Base-by-base conservation (phyloP, 495 filamentous ascomycete species). In the Penicillium ochrochloron region DNA sequence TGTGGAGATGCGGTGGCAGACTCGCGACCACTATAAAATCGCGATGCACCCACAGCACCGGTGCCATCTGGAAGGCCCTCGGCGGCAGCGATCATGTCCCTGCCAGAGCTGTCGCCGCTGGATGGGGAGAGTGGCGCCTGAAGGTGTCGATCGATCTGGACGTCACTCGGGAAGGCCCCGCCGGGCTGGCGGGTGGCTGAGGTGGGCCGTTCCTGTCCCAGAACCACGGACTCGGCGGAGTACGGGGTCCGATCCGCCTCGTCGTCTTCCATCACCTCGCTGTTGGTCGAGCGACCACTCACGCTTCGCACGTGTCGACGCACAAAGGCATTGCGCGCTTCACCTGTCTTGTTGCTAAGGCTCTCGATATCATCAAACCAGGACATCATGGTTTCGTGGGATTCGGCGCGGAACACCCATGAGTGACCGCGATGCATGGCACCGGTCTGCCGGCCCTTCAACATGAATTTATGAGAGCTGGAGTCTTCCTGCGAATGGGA, bases 391-490 rank as follows among this genome's bases (percentile, higher is more conserved):
- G 92, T 96, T 63, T 97, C 96, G 76, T 96, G 87, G 35, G 91
- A 91, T 76, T 98, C 95, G 11, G 93, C 93, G 50, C 95, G 88
- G 82, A 99, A 98, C 7, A 98, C 94, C 95, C 95, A 99, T 14
- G 92, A 93, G 72, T 99, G 95, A 23, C 94, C 94, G 57, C 94
- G 90, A 70, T 98, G 95, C 86, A 98, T 92, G 10, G 89, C 76
- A 54, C 95, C 95, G 17, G 92, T 95, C 76, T 99, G 94, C 57
- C 93, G 90, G 46, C 94, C 95, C 77, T 97, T 98, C 53, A 99
- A 85, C 78, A 97, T 91, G 73, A 98, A 99, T 71, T 99, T 99
- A 80, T 97, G 94, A n/a, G 93, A 97, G 23, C 90, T 90, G 14
- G 91, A 92, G 41, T 88, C 88, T 44, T 90, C 87, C 57, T 89